phyloP scores from a whole-genome alignment of 2,329 filamentous ascomycete genomes.

The Hypoxylon sp. region DNA sequence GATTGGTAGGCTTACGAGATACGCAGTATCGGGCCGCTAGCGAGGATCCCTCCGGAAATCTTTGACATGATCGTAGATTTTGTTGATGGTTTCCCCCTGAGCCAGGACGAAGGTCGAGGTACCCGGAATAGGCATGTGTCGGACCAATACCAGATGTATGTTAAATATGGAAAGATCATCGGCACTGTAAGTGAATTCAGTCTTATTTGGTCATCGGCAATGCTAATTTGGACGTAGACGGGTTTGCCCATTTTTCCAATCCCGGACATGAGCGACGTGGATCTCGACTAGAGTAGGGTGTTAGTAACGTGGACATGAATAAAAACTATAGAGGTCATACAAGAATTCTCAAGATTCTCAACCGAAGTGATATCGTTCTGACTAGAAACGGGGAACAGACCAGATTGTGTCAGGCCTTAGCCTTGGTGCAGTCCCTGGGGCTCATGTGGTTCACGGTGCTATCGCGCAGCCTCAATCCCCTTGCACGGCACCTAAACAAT shows the following conservation, averaged over 20 bases:
- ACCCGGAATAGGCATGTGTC: constrained; percentile 37
- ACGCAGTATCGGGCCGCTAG: constrained; percentile 27
- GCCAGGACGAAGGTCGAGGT: constrained; percentile 37
- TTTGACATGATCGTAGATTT: constrained; percentile 36
- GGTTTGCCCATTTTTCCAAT: not conserved
- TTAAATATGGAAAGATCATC: not conserved
- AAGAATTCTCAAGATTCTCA: too few relatives aligned
- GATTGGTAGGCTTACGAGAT: constrained; percentile 47
- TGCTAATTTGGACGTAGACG: not conserved
- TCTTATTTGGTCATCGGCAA: not conserved
- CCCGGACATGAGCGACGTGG: not conserved
- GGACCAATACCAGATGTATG: constrained; percentile 24
- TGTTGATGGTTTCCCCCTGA: constrained; percentile 40
- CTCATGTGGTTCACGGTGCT: too few relatives aligned
- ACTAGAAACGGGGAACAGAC: too few relatives aligned
- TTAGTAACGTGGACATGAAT: too few relatives aligned
- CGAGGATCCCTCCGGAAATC: constrained; percentile 49
- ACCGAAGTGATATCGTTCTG: too few relatives aligned
- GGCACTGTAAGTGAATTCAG: constrained; percentile 3
- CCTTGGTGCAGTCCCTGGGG: too few relatives aligned
- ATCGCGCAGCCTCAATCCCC: too few relatives aligned
- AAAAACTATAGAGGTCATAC: too few relatives aligned
- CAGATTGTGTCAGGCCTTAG: too few relatives aligned
- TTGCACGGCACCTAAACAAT: too few relatives aligned
- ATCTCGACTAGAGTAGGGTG: too few relatives aligned